These are phyloP conservation scores for Chalciporus sphaerocephalus DNA, from an alignment of 768 basidiomycete species.

Conservation along the genomic window DNA sequence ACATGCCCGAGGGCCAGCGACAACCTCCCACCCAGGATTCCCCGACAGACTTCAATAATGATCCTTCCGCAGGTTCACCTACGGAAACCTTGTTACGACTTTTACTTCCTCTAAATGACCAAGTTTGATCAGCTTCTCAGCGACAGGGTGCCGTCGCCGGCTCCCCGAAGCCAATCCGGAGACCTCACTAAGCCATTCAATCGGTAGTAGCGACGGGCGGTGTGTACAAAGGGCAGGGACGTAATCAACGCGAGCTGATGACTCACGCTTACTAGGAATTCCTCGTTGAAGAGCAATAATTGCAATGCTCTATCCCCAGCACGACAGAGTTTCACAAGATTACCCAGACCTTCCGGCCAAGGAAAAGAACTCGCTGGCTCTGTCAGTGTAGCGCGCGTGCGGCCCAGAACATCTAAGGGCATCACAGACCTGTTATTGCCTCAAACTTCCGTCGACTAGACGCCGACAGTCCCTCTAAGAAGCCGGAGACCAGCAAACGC, in stretches of 20 bases:
- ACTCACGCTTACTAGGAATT: slow-evolving; percentile 86
- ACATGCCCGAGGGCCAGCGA: too few species aligned
- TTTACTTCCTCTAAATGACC: too few species aligned
- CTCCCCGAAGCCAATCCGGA: slow-evolving; percentile 69
- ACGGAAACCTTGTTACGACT: too few species aligned
- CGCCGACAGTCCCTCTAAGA: slow-evolving; percentile 84
- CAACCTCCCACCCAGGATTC: too few species aligned
- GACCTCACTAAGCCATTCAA: slow-evolving; percentile 89
- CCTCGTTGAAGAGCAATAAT: slow-evolving; percentile 91
- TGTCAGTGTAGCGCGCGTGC: slow-evolving; percentile 87
- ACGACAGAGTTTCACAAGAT: slow-evolving; percentile 78
- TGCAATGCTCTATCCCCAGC: slow-evolving; percentile 88
- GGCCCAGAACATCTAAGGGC: slow-evolving; percentile 88
- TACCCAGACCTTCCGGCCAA: slow-evolving; percentile 75
- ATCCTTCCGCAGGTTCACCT: too few species aligned
- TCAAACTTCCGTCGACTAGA: slow-evolving; percentile 82
- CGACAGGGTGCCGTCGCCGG: slow-evolving; percentile 47
- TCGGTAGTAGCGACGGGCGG: slow-evolving; percentile 88
- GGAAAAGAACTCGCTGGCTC: slow-evolving; percentile 77
- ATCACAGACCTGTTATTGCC: slow-evolving; percentile 91
- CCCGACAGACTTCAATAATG: too few species aligned
- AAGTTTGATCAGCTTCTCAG: too few species aligned
- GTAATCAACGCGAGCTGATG: slow-evolving; percentile 87
- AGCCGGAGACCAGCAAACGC: slow-evolving; percentile 70
- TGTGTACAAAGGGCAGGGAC: slow-evolving; percentile 90